Conservation (phyloP, 306 rosid genomes). For the Pyrus pyrifolia region DNA sequence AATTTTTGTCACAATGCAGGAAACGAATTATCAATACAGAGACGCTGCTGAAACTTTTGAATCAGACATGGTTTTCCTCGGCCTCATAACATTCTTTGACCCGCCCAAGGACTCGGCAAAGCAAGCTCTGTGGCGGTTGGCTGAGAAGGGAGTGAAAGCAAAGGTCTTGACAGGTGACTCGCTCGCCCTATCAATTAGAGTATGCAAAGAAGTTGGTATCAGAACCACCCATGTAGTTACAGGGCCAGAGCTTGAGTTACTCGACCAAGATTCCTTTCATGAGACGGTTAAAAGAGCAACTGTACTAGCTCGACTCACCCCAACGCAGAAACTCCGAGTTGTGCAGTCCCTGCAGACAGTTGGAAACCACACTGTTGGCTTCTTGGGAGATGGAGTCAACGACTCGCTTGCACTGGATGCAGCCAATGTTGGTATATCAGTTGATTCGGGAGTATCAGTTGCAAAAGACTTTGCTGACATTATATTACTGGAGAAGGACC, state of each 20-base stretch:
- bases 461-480: conserved; percentile 84
- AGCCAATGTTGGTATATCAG: conserved; percentile 74
- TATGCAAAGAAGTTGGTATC: conserved; percentile 82
- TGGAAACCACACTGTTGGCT: conserved; percentile 67
- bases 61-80: conserved; percentile 70
- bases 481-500: conserved; percentile 75
- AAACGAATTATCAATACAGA: conserved; percentile 22
- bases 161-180: conserved; percentile 81
- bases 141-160: conserved; percentile 78
- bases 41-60: conserved; percentile 31
- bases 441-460: conserved; percentile 75
- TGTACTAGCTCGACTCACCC: conserved; percentile 77
- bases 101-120: conserved; percentile 87
- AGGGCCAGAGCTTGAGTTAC: conserved; percentile 72
- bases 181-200: conserved; percentile 54
- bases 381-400: conserved; percentile 73
- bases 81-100: conserved; percentile 73
- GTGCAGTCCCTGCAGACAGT: conserved; percentile 68
- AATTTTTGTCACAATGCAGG: conserved; percentile 12
- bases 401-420: conserved; percentile 79
- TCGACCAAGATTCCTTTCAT: conserved; percentile 57
- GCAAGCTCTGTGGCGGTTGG: conserved; percentile 71
- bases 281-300: conserved; percentile 65
- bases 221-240: conserved; percentile 61
- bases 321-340: conserved; percentile 67